These are phyloP conservation scores for Globisporangium takayamanum DNA, from an alignment of 352 stramenopile species.

Conservation along the genomic window DNA sequence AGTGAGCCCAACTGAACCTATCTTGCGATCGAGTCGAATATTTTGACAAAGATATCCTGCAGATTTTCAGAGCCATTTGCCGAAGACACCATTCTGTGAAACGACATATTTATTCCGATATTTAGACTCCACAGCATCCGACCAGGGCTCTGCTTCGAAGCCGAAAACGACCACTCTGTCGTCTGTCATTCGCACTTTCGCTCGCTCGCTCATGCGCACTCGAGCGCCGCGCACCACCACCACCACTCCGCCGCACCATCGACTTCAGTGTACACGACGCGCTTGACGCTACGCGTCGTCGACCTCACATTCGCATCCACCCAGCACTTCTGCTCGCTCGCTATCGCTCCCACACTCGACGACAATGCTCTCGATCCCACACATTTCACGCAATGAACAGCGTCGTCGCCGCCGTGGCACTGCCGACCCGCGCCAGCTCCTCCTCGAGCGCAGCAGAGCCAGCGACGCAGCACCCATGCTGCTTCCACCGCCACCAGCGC, in stretches of 20 bases:
- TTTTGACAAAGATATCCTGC: too few species aligned
- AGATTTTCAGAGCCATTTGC: too few species aligned
- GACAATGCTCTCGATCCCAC: constrained; percentile 24
- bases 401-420: constrained; percentile 4
- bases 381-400: constrained; percentile 15
- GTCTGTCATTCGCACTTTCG: neutral
- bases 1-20: too few species aligned
- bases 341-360: neutral
- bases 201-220: neutral
- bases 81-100: too few species aligned
- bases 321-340: constrained; percentile 5
- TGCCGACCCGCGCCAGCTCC: neutral
- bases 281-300: neutral
- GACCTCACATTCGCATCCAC: neutral
- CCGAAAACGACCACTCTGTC: neutral
- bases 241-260: too few species aligned
- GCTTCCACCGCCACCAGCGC: neutral
- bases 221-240: too few species aligned
- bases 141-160: neutral
- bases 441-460: neutral
- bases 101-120: neutral
- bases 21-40: too few species aligned
- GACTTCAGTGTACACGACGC: too few species aligned
- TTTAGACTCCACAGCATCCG: neutral
- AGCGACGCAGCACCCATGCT: neutral